phyloP scores from a whole-genome alignment of 345 rosid species.

The Syzygium grande region DNA sequence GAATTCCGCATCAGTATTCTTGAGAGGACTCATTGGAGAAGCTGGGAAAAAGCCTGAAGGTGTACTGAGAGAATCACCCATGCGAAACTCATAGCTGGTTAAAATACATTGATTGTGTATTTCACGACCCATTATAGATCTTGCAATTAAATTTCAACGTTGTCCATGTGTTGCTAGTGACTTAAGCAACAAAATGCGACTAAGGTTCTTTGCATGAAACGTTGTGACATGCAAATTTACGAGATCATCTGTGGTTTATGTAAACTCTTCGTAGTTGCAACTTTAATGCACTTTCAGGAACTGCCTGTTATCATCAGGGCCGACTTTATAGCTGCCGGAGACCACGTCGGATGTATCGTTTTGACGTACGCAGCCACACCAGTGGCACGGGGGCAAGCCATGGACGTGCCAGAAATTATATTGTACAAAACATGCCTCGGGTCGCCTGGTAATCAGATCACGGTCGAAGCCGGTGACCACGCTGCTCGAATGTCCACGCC shows the following conservation, averaged over 20 bases:
- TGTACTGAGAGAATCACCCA: no score
- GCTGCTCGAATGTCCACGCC: no score
- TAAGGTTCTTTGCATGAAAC: no score
- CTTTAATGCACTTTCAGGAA: neutral
- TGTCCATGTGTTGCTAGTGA: no score
- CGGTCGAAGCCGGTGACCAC: no score
- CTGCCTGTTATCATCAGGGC: constrained; percentile 36
- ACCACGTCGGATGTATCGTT: constrained; percentile 24
- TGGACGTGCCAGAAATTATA: constrained; percentile 31
- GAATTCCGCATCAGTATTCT: constrained; percentile 12
- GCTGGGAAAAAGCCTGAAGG: neutral
- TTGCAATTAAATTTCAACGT: no score
- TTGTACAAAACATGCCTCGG: constrained; percentile 14
- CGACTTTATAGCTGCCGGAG: constrained; percentile 29
- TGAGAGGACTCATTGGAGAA: constrained; percentile 6
- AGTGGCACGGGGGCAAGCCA: constrained; percentile 34
- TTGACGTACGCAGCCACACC: constrained; percentile 21
- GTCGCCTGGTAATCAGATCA: neutral
- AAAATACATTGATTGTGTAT: no score
- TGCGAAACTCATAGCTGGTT: no score
- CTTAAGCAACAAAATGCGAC: no score
- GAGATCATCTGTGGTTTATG: neutral
- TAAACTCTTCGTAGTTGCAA: neutral
- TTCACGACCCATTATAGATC: no score
- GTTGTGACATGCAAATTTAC: no score